Percentiles rank a stretch among this genome's conserved stretches.
phyloP scores from a whole-genome alignment of 192 early-diverging fungal genomes.

The Phycomyces blakesleeanus region DNA sequence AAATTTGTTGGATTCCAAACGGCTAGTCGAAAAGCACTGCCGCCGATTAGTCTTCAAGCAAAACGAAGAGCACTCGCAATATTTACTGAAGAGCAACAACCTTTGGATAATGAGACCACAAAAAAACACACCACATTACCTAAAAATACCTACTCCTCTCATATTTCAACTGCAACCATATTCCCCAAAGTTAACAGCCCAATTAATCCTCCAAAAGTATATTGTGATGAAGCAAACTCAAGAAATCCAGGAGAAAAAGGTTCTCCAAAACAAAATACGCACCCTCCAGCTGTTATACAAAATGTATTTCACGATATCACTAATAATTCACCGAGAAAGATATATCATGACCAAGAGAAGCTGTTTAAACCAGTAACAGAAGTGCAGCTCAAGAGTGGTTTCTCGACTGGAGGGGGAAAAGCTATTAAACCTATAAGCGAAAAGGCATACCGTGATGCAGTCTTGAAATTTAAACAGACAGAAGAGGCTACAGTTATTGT shows the following conservation, averaged over 20 bases:
- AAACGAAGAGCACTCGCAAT: not conserved
- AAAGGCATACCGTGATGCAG: not conserved
- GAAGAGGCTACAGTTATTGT: not conserved
- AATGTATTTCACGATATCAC: no score
- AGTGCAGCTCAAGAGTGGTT: not conserved
- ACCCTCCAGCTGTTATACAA: no score
- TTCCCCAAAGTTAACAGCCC: no score
- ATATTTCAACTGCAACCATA: no score
- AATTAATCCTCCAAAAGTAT: no score
- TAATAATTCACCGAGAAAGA: no score
- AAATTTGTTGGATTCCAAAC: conserved; percentile 8
- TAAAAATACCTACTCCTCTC: not conserved
- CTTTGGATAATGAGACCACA: not conserved
- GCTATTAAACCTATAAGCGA: not conserved
- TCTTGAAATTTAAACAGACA: not conserved
- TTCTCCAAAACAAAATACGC: no score
- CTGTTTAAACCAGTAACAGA: not conserved
- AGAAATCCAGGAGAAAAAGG: no score
- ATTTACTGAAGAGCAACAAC: not conserved
- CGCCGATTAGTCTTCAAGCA: not conserved
- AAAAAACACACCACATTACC: not conserved
- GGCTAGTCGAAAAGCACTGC: not conserved
- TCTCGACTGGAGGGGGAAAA: not conserved
- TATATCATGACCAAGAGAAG: not conserved
- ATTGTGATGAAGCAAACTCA: no score